A percentile compares a stretch with the other conserved stretches of the same genome.
These are phyloP conservation scores for Camellia oleifera DNA, from an alignment of 179 eudicot genomes.

Conservation along the genomic window DNA sequence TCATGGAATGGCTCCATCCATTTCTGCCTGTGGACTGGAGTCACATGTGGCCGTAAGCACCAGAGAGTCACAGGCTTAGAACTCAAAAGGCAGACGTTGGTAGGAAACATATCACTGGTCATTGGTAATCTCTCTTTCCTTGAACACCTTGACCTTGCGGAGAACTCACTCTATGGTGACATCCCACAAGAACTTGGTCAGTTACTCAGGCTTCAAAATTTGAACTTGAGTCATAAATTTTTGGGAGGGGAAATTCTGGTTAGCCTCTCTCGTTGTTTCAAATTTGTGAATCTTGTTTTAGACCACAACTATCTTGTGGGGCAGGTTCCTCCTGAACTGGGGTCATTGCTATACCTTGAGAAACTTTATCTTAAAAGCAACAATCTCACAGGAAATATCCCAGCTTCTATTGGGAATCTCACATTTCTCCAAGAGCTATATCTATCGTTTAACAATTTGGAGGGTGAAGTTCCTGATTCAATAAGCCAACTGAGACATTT, in stretches of 20 bases:
- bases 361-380: not conserved
- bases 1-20: not conserved
- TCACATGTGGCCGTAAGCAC: conserved; percentile 6
- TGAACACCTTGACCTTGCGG: not conserved
- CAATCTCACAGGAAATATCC: conserved; percentile 10
- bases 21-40: conserved; percentile 7
- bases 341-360: not conserved
- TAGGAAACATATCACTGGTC: not conserved
- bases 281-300: not conserved
- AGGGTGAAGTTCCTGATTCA: conserved; percentile 23
- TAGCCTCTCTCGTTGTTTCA: not conserved
- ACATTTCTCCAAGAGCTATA: conserved; percentile 5
- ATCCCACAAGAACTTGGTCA: not conserved
- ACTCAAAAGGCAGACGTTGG: not conserved
- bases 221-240: conserved; percentile 2
- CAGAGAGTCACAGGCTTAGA: not conserved
- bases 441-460: conserved; percentile 8
- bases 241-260: conserved; percentile 14
- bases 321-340: not conserved
- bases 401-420: conserved; percentile 11
- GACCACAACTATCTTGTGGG: not conserved
- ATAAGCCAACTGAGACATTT: not conserved
- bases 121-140: conserved; percentile 13
- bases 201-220: not conserved
- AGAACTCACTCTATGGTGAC: not conserved